These are phyloP conservation scores for Solanum peruvianum DNA, from an alignment of 257 asterid genomes.

Conservation along the genomic window DNA sequence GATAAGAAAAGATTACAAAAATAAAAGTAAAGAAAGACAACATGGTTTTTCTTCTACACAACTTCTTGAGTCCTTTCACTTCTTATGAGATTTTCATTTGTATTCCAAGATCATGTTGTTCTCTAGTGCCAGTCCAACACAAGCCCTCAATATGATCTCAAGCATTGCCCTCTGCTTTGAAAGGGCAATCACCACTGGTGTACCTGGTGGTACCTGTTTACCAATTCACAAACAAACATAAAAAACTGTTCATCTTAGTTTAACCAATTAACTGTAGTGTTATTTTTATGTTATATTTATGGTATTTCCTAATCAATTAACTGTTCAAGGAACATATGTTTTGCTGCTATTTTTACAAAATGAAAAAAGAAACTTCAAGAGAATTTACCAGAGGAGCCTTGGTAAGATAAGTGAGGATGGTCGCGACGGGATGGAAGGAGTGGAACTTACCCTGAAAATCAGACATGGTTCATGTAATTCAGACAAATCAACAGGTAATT, in stretches of 20 bases:
- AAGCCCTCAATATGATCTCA: conserved; percentile 94
- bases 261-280: neutral
- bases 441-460: conserved; percentile 74
- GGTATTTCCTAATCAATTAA: neutral
- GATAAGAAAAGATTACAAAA: neutral
- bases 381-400: conserved; percentile 87
- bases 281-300: neutral
- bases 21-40: neutral
- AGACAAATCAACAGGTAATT: neutral
- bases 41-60: neutral
- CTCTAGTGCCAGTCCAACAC: conserved; percentile 94
- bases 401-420: conserved; percentile 88
- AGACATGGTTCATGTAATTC: neutral
- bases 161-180: conserved; percentile 97
- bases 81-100: conserved; percentile 36
- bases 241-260: neutral
- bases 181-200: conserved; percentile 94
- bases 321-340: neutral
- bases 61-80: neutral
- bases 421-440: conserved; percentile 94
- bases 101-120: conserved; percentile 98
- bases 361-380: neutral
- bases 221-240: neutral
- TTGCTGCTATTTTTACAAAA: neutral
- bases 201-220: conserved; percentile 91